Conservation (phyloP, 2,329 filamentous ascomycete genomes). For the Fusarium lateritium region DNA sequence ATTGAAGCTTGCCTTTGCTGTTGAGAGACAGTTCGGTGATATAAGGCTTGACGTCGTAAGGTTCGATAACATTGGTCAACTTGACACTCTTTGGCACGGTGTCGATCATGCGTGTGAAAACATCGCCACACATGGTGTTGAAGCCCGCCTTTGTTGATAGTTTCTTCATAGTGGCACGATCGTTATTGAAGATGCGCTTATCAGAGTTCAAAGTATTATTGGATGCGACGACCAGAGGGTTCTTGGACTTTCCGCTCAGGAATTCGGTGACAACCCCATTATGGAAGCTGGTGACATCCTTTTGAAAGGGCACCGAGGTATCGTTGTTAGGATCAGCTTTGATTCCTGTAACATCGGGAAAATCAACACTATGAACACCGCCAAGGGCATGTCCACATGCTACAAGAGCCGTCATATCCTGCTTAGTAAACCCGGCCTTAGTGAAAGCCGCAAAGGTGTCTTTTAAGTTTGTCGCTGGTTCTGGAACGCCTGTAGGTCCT, state of each 20-base stretch:
- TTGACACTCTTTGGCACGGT: constrained; percentile 52
- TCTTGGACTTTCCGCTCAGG: constrained; percentile 57
- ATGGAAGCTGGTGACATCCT: constrained; percentile 59
- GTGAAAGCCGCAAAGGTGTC: constrained; percentile 42
- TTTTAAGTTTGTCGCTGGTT: too few relatives aligned
- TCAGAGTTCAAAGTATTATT: constrained; percentile 60
- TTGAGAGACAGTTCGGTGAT: constrained; percentile 48
- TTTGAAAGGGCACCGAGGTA: constrained; percentile 54
- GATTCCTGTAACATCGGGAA: constrained; percentile 56
- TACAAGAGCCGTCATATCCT: constrained; percentile 56
- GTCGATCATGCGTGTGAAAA: constrained; percentile 56
- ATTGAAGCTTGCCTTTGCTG: constrained; percentile 42
- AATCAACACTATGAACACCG: constrained; percentile 61
- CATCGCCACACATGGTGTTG: constrained; percentile 50
- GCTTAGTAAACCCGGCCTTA: constrained; percentile 51
- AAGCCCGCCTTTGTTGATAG: constrained; percentile 55
- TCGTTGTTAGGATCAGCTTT: constrained; percentile 36
- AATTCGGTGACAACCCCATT: constrained; percentile 61
- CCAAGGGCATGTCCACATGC: constrained; percentile 56
- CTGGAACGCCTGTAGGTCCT: constrained; percentile 29
- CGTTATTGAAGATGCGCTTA: constrained; percentile 59
- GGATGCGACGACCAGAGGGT: constrained; percentile 59
- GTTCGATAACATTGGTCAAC: constrained; percentile 50
- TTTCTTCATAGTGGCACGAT: constrained; percentile 61
- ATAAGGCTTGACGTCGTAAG: constrained; percentile 54